Evolutionary conservation across 192 early-diverging fungal genomes (phyloP), one percentile per base, ranked within the genome.

Genomic region (Spinellus fusiger): DNA sequence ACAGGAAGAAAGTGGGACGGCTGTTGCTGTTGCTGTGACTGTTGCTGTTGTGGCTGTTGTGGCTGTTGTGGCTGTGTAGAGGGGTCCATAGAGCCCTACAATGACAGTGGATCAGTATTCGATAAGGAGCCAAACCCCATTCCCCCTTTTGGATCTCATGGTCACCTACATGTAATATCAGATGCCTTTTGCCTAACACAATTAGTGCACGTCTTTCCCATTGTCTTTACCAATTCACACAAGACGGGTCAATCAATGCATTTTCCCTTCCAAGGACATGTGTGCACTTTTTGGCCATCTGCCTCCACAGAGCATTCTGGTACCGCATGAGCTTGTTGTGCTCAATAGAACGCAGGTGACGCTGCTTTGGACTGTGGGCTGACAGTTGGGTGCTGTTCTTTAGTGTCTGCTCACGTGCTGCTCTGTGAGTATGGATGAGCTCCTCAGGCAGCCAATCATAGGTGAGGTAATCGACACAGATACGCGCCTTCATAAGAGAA

Each of bases 151-250:
- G 1, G 3, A 7, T 28, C 0, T 15, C 38, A 8, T 40, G 12
- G 28, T 54, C 27, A 3, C 51, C 54, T 66, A 67, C 72, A 74
- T 33, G 72, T 74, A 18, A 74, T 69, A 38, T 74, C 72, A 9
- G 66, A 62, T 40, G 69, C 72, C 46, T 74, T 74, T 56, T 74
- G 72, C 72, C 72, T 74, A 60, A n/a, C n/a, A n/a, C n/a, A n/a
- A n/a, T n/a, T n/a, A n/a, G n/a, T n/a, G 12, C 44, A 31, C 18
- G 2, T 22, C 18, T 0, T 5, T 23, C 12, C 50, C 16, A 47
- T 18, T 32, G 10, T 18, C 9, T 56, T 73, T 65, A 74, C 72
- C 72, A 74, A 51, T 74, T 74, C 22, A 74, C 62, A 16, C 48
- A 22, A 27, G 62, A 69, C 20, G 72, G 72, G 48, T 65, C 16